Evolutionary conservation across 768 basidiomycete genomes (phyloP), one percentile per base, ranked within the genome.

Genomic region (Guyanaporus albipodus): DNA sequence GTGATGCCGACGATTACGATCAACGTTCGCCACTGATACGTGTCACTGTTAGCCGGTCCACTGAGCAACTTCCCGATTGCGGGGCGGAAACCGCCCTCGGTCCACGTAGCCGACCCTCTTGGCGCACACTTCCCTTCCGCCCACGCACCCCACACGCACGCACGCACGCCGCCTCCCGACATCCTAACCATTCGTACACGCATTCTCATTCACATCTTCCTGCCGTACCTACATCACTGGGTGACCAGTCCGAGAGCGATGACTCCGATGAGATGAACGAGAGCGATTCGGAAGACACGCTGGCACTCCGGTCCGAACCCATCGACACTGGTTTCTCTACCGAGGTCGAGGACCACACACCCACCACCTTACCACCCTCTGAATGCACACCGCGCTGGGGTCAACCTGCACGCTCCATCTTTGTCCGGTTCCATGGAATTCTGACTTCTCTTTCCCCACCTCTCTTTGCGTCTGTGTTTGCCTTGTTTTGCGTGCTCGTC

Each of bases 401-500:
- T 2, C 29, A 11, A 1, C 31, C 26, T 3, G 2, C 27, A 1
- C 18, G 26, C 3, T 8, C 45, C 9, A 32, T 49, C n/a, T 27
- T 17, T 1, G 18, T 9, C 11, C 44, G 46, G 4, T 17, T 46
- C 9, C 18, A 46, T 28, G 27, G n/a, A 1, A 27, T 19, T 2
- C 4, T 58, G 12, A 42, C 75, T 18, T 91, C 92, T 67, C 90
- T 96, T 85, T 94, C 93, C 0, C 86, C 84, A 0, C 92, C 93
- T 0, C 77, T 94, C 32, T 85, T 88, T 75, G 87, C 89, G 0
- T 84, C 91, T 2, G 59, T 90, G 17, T 64, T 77, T 2, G 90
- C 87, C 3, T 68, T 94, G 32, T 38, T 88, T 36, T 87, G 92
- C 28, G 93, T 91, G 1, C 79, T 86, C 58, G 72, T 85, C 10